These are phyloP conservation scores for Ustilago crameri DNA, from an alignment of 1,284 basidiomycete species.

Conservation along the genomic window DNA sequence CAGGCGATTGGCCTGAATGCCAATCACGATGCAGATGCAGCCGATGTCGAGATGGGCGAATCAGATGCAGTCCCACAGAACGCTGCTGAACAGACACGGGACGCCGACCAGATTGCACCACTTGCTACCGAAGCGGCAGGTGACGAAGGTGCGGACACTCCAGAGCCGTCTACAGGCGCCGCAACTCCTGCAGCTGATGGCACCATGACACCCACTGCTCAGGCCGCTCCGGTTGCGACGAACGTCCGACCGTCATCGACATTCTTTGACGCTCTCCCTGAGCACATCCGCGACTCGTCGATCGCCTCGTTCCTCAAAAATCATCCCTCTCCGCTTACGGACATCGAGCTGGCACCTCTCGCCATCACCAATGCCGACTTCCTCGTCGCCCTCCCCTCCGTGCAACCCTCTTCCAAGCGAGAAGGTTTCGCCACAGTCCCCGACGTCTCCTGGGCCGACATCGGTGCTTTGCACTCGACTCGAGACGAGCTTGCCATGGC, in stretches of 20 bases:
- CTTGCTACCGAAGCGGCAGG: conserved; percentile 5
- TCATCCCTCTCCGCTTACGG: conserved; percentile 82
- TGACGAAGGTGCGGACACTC: conserved; percentile 8
- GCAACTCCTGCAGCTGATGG: conserved; percentile 21
- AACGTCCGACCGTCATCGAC: conserved; percentile 43
- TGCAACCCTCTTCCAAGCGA: conserved; percentile 94
- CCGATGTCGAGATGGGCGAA: conserved; percentile 51
- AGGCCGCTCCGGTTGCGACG: conserved; percentile 1
- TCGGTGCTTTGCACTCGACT: conserved; percentile 87
- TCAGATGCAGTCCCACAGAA: conserved; percentile 4
- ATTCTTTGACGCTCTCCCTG: conserved; percentile 64
- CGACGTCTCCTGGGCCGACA: conserved; percentile 91
- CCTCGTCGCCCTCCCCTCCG: conserved; percentile 78
- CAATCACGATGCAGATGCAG: conserved; percentile 3
- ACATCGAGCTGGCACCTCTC: conserved; percentile 80
- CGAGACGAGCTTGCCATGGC: conserved; percentile 96
- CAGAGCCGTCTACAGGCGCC: conserved; percentile 11
- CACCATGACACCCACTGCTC: conserved; percentile 7
- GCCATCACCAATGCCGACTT: conserved; percentile 80
- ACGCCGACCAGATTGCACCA: background rate
- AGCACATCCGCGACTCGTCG: conserved; percentile 73
- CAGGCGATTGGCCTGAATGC: conserved; percentile 37
- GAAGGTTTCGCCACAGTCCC: conserved; percentile 98
- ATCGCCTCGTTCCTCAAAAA: conserved; percentile 88
- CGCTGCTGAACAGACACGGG: background rate